Conservation (phyloP, 1,139 yeast genomes). For the Eremothecium coryli region DNA sequence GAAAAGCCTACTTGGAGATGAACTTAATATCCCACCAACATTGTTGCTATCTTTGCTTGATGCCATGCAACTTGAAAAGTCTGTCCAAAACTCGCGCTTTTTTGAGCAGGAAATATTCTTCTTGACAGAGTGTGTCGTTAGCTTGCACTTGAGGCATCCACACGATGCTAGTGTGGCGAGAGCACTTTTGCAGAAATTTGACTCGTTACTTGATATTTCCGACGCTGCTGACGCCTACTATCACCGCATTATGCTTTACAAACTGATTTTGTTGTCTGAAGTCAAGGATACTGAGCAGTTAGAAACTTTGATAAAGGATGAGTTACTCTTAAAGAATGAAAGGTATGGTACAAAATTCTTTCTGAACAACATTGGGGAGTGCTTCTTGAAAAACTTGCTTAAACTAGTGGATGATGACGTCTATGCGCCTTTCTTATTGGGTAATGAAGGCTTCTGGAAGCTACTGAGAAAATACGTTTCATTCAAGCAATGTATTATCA, state of each 20-base stretch:
- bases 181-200: slow-evolving; percentile 17
- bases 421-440: slow-evolving; percentile 37
- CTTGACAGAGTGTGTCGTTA: slow-evolving; percentile 45
- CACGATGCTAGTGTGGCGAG: slow-evolving; percentile 32
- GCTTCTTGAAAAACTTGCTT: slow-evolving; percentile 46
- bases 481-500: slow-evolving; percentile 41
- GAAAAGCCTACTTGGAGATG: slow-evolving; percentile 25
- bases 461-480: slow-evolving; percentile 50
- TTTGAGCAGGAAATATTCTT: slow-evolving; percentile 50
- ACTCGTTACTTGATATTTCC: slow-evolving; percentile 14
- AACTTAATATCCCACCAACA: slow-evolving; percentile 15
- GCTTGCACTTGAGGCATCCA: slow-evolving; percentile 40
- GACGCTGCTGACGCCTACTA: slow-evolving; percentile 19
- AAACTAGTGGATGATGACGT: slow-evolving; percentile 43
- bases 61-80: slow-evolving; percentile 23
- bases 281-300: slow-evolving; percentile 20
- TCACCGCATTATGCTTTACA: slow-evolving; percentile 26
- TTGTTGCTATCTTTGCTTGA: slow-evolving; percentile 32
- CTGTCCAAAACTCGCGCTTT: slow-evolving; percentile 34
- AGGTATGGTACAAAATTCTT: slow-evolving; percentile 29
- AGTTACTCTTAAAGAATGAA: slow-evolving; percentile 24
- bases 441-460: slow-evolving; percentile 56
- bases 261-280: slow-evolving; percentile 25
- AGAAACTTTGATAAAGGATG: slow-evolving; percentile 19
- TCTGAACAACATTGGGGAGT: slow-evolving; percentile 37